Conservation (phyloP, 441 rosid species). For the Dalechampia spathulata region DNA sequence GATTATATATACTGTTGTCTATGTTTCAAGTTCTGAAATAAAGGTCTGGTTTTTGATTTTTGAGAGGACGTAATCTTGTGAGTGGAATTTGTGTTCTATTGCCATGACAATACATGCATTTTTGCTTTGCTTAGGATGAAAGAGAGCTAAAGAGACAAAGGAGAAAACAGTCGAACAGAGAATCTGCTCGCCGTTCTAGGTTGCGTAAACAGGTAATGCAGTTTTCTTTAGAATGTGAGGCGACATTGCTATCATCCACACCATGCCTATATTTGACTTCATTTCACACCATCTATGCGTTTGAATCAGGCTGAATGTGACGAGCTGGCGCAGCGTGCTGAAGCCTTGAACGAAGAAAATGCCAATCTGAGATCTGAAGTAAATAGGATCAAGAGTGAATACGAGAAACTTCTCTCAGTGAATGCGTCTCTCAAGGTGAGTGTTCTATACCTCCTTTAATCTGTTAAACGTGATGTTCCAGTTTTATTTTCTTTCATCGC, state of each 20-base stretch:
- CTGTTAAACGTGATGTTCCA: background rate
- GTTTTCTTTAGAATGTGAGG: slow-evolving; percentile 1
- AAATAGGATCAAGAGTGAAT: slow-evolving; percentile 58
- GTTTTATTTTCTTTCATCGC: background rate
- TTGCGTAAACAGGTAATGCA: slow-evolving; percentile 89
- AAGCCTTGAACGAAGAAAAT: slow-evolving; percentile 75
- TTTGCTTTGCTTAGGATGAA: slow-evolving; percentile 45
- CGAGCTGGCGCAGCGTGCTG: slow-evolving; percentile 87
- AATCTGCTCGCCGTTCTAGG: slow-evolving; percentile 92
- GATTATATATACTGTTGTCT: too few species aligned
- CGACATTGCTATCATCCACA: background rate
- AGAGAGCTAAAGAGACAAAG: slow-evolving; percentile 82
- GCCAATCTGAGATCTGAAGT: slow-evolving; percentile 68
- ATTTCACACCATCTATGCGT: slow-evolving; percentile 11
- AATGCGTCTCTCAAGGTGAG: slow-evolving; percentile 68
- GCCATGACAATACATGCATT: background rate
- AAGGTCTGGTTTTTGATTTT: background rate
- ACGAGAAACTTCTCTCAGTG: slow-evolving; percentile 66
- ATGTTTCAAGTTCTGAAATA: too few species aligned
- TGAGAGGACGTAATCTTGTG: background rate
- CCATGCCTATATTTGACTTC: slow-evolving; percentile 11
- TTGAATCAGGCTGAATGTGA: slow-evolving; percentile 84
- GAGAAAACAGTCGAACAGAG: slow-evolving; percentile 94
- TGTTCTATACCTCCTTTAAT: slow-evolving; percentile 3
- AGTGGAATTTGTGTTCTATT: background rate